Evolutionary conservation across 306 rosid genomes (phyloP).

Genomic region (Prunus mira): DNA sequence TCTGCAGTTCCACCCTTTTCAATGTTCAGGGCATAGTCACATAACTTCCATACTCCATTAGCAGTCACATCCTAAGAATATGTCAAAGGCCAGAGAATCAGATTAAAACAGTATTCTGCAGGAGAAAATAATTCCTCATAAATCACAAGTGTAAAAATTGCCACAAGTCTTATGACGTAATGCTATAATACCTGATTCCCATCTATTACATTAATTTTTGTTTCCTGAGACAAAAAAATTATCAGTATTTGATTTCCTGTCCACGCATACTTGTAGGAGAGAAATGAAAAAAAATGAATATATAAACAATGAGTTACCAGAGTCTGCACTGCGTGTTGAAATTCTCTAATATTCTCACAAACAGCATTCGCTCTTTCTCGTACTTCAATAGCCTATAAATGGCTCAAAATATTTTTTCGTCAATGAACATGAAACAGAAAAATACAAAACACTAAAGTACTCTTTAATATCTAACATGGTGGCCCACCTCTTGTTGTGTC

Average conservation of each 20-base stretch:
- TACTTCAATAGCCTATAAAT: slow-evolving; percentile 53
- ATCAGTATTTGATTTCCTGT: slow-evolving; percentile 22
- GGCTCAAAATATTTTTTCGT: slow-evolving; percentile 6
- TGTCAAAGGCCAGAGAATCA: slow-evolving; percentile 15
- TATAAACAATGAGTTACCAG: slow-evolving; percentile 49
- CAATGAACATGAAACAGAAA: not conserved
- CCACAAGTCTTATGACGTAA: not conserved
- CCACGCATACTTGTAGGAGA: slow-evolving; percentile 1
- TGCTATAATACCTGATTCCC: slow-evolving; percentile 66
- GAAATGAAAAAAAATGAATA: slow-evolving; percentile 5
- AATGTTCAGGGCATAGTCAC: slow-evolving; percentile 39
- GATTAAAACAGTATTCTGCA: slow-evolving; percentile 12
- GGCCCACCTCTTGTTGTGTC: slow-evolving; percentile 60
- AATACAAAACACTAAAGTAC: not conserved
- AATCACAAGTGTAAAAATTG: not conserved
- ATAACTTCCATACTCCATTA: slow-evolving; percentile 56
- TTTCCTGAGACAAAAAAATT: slow-evolving; percentile 49
- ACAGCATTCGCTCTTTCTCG: slow-evolving; percentile 43
- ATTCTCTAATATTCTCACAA: slow-evolving; percentile 39
- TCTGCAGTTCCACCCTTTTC: slow-evolving; percentile 48
- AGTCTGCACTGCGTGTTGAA: slow-evolving; percentile 46
- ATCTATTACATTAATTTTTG: slow-evolving; percentile 63
- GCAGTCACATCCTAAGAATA: slow-evolving; percentile 49
- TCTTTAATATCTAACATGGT: slow-evolving; percentile 8
- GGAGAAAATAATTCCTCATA: not conserved